These are phyloP conservation scores for Potentilla sterilis DNA, from an alignment of 306 rosid species.

Conservation along the genomic window DNA sequence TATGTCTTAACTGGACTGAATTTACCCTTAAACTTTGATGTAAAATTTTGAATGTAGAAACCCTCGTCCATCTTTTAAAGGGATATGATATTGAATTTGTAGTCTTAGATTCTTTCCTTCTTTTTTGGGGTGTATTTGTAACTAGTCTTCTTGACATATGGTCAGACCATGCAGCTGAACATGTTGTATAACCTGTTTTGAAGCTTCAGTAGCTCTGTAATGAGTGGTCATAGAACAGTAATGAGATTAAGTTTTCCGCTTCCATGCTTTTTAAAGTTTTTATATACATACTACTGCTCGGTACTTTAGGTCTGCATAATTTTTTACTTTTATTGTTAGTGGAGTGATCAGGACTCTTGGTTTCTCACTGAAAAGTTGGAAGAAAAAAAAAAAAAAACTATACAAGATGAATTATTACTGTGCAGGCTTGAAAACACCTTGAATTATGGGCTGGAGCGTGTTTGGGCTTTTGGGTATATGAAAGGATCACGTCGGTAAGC, in stretches of 20 bases:
- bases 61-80: neutral
- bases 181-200: neutral
- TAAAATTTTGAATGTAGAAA: neutral
- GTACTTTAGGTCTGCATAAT: neutral
- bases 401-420: neutral
- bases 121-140: neutral
- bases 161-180: neutral
- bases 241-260: neutral
- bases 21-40: neutral
- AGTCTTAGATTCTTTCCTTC: neutral
- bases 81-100: neutral
- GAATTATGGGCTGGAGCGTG: slow-evolving; percentile 98
- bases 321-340: neutral
- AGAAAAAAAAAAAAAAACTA: neutral
- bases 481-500: slow-evolving; percentile 91
- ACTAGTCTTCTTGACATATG: neutral
- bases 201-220: neutral
- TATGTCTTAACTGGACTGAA: neutral
- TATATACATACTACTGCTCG: neutral
- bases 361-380: neutral
- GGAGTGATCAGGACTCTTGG: neutral
- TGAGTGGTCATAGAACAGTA: neutral
- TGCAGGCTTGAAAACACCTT: slow-evolving; percentile 97
- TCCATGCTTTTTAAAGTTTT: neutral
- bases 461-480: slow-evolving; percentile 96